Evolutionary conservation across 148 eudicot species (phyloP), one percentile per base, ranked within the genome.

Genomic region (Heliosperma pusillum): DNA sequence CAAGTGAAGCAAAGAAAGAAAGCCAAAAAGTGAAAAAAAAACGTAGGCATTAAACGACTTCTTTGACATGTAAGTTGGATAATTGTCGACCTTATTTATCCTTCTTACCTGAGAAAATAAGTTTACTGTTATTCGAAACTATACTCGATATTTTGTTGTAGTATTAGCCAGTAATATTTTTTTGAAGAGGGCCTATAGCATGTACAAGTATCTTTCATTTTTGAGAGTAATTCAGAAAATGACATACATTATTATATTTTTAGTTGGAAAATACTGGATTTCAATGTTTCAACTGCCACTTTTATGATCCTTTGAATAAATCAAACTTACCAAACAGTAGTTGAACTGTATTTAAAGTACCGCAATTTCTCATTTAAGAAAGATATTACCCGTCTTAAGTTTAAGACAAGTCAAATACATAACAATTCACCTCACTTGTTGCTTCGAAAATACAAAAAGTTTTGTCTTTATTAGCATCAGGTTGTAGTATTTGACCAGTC

Each of bases 1-100:
- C 82, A 95, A 77, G 96, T 90, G 71, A 95, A 90, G 69, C 89
- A 86, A 66, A 90, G 79, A 72, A 92, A 87, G 90, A 88, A 88
- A 82, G 81, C 79, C 80, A 88, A 86, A 87, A 91, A 87, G 42
- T 36, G 42, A 36, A 36, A 36, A 50, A 50, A 50, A 17, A 50
- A n/a, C n/a, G 55, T 1, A 50, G 55, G 84, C 85, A 80, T 69
- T 85, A 81, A 85, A 66, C 13, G 21, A 10, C 7, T 1, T 50
- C 15, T 16, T 10, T n/a, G 9, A 6, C 30, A 7, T 44, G 3
- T 40, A 11, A 57, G 27, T 42, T 40, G 5, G 27, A 27, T 67
- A 26, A 10, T 20, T 69, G 17, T 70, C 70, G 10, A 29, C 19
- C 57, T 57, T 56, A 33, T 3, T 40, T 15, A 69, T 40, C 42